Percentiles rank a stretch among this genome's conserved stretches.
phyloP scores from a whole-genome alignment of 1,284 basidiomycete genomes.

The Phylloboletellus chloephorus region DNA sequence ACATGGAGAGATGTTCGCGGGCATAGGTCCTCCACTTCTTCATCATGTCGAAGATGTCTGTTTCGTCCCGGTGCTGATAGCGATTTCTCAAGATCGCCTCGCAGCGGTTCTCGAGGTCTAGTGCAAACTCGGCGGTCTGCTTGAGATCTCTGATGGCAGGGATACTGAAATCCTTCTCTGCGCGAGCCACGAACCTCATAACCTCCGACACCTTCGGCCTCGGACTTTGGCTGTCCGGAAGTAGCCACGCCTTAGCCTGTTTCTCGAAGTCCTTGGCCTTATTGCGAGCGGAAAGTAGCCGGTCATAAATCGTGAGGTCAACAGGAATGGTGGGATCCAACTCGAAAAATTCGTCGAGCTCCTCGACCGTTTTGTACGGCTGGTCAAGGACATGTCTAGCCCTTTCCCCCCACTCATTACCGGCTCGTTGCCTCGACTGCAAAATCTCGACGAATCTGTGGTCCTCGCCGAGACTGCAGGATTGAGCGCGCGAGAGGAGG shows the following conservation, averaged over 20 bases:
- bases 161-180: constrained; percentile 70
- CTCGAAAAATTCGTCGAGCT: constrained; percentile 62
- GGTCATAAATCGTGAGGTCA: constrained; percentile 54
- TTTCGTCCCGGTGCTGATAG: constrained; percentile 49
- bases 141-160: constrained; percentile 60
- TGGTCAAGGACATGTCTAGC: constrained; percentile 59
- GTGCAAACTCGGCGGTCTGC: constrained; percentile 62
- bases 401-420: constrained; percentile 66
- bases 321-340: constrained; percentile 58
- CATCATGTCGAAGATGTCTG: constrained; percentile 64
- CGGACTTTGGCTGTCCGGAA: constrained; percentile 44
- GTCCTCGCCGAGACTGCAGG: constrained; percentile 58
- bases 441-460: constrained; percentile 57
- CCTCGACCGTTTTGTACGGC: constrained; percentile 63
- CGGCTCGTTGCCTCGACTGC: constrained; percentile 52
- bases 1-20: constrained; percentile 63
- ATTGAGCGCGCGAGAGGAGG: constrained; percentile 59
- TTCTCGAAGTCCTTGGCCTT: constrained; percentile 73
- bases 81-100: constrained; percentile 64
- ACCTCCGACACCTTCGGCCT: constrained; percentile 65
- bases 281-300: constrained; percentile 50
- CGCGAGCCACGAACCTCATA: constrained; percentile 56
- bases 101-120: constrained; percentile 66
- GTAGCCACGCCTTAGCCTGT: constrained; percentile 65
- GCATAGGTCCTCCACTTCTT: constrained; percentile 67